phyloP scores from a whole-genome alignment of 140 eudicot species.

The Senecio squalidus region DNA sequence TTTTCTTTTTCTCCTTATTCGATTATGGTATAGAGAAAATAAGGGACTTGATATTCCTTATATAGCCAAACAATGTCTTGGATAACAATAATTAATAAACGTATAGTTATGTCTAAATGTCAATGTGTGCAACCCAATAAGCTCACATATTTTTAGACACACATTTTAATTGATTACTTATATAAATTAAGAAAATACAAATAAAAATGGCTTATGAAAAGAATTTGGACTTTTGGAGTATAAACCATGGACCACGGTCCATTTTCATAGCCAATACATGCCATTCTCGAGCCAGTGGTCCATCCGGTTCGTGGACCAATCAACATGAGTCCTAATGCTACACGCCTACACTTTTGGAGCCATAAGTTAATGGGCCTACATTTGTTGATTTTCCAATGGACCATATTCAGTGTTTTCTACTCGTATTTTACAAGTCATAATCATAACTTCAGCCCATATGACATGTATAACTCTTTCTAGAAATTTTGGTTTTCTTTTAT shows the following conservation, averaged over 20 bases:
- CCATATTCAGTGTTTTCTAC: conserved; percentile 10
- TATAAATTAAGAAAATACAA: no score
- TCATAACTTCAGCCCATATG: neutral
- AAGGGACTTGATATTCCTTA: no score
- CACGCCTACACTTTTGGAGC: conserved; percentile 2
- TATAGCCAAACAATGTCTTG: no score
- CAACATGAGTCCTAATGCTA: conserved; percentile 1
- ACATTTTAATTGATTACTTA: no score
- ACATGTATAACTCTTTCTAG: neutral
- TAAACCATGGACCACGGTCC: conserved; percentile 7
- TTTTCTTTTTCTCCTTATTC: no score
- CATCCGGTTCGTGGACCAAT: conserved; percentile 23
- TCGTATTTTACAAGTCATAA: conserved; percentile 9
- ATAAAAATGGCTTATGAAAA: no score
- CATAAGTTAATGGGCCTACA: conserved; percentile 17
- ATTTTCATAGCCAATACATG: conserved; percentile 7
- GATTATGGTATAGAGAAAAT: no score
- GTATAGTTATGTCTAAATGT: no score
- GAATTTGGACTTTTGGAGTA: no score
- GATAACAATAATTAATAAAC: no score
- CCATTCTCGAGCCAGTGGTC: conserved; percentile 24
- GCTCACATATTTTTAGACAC: no score
- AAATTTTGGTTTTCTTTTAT: neutral
- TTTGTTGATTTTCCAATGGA: neutral
- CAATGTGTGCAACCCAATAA: no score